A percentile compares a stretch with the other conserved stretches of the same genome.
Conservation (phyloP, 1,284 basidiomycete species). For the Austroboletus rostrupii region DNA sequence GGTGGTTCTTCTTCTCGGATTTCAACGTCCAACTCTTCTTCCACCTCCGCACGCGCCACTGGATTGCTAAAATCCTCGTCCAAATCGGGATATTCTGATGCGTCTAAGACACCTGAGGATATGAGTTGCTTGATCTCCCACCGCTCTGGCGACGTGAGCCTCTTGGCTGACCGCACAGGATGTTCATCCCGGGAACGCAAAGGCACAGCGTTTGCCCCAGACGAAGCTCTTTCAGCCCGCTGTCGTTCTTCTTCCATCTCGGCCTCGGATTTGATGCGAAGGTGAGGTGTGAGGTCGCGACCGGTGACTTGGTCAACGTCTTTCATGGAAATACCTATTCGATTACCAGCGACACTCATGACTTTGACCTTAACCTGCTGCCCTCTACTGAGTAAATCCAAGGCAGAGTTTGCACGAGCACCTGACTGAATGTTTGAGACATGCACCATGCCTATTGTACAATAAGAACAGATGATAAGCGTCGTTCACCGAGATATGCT, state of each 20-base stretch:
- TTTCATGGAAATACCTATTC: constrained; percentile 91
- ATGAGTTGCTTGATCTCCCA: constrained; percentile 99
- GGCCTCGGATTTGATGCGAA: constrained; percentile 89
- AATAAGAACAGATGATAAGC: constrained; percentile 6
- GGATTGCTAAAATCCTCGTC: constrained; percentile 86
- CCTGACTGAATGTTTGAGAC: constrained; percentile 87
- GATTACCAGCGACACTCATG: constrained; percentile 83
- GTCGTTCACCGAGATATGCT: background rate
- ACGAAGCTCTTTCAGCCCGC: constrained; percentile 52
- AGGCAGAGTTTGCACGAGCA: constrained; percentile 80
- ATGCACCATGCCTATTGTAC: constrained; percentile 83
- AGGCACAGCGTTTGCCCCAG: constrained; percentile 70
- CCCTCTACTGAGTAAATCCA: constrained; percentile 81
- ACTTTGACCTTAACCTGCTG: constrained; percentile 94
- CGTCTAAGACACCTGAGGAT: constrained; percentile 88
- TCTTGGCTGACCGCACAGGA: constrained; percentile 74
- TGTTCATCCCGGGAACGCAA: constrained; percentile 52
- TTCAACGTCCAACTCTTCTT: constrained; percentile 96
- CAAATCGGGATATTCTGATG: constrained; percentile 94
- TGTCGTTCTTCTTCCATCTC: constrained; percentile 81
- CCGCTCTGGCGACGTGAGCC: constrained; percentile 93
- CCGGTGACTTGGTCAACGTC: constrained; percentile 93
- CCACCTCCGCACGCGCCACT: constrained; percentile 78
- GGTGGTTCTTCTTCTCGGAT: constrained; percentile 95
- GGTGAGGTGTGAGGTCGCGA: constrained; percentile 87